Percentiles rank a stretch among this genome's conserved stretches.
Conservation (phyloP, 2,329 filamentous ascomycete genomes). For the Aspergillus phoenicis region DNA sequence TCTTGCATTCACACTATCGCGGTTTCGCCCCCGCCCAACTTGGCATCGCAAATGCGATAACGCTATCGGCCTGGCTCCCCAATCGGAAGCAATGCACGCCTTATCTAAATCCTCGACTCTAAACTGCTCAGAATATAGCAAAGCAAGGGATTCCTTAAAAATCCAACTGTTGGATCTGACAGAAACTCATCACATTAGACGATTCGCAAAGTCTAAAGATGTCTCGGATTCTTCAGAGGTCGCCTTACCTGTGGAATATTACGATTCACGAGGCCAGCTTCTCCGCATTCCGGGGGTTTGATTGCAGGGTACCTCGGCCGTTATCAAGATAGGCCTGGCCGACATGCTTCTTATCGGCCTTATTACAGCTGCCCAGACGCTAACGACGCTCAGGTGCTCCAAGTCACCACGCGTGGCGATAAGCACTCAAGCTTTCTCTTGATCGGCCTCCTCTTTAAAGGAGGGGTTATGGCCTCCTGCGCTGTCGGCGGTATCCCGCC, state of each 20-base stretch:
- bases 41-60: neutral
- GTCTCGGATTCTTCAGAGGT: neutral
- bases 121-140: neutral
- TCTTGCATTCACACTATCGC: neutral
- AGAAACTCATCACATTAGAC: neutral
- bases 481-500: neutral
- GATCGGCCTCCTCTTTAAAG: neutral
- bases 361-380: neutral
- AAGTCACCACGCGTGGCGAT: constrained; percentile 1
- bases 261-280: neutral
- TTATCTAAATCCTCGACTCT: neutral
- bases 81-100: neutral
- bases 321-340: neutral
- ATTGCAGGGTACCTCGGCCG: neutral
- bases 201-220: neutral
- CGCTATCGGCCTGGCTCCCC: neutral
- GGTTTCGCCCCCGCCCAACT: neutral
- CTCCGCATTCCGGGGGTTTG: neutral
- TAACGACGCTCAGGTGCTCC: neutral
- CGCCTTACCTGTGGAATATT: neutral
- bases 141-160: neutral
- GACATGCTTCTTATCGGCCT: constrained; percentile 3
- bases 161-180: too few species aligned
- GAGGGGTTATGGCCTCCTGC: neutral
- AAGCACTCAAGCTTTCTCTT: neutral